These are phyloP conservation scores for Trichophyton mentagrophytes DNA, from an alignment of 2,329 filamentous ascomycete genomes.

Conservation along the genomic window DNA sequence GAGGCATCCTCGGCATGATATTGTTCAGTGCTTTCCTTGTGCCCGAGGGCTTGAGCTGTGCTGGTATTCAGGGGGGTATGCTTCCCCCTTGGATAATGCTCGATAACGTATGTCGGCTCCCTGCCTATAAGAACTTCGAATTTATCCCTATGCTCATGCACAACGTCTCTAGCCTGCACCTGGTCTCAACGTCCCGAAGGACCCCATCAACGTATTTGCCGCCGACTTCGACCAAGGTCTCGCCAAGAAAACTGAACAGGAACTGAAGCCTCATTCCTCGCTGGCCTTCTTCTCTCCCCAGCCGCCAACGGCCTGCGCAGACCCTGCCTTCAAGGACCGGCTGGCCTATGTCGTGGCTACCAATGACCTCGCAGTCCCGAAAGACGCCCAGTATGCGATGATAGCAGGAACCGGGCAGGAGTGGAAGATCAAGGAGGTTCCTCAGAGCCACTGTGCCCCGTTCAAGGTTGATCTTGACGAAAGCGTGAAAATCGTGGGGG, in stretches of 20 bases:
- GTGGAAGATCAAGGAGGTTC: neutral
- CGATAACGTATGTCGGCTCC: neutral
- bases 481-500: neutral
- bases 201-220: slow-evolving; percentile 5
- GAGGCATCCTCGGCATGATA: slow-evolving; percentile 7
- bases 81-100: slow-evolving; percentile 1
- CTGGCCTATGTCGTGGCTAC: slow-evolving; percentile 5
- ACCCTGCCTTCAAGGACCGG: slow-evolving; percentile 6
- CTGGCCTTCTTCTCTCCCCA: neutral
- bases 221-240: slow-evolving; percentile 6
- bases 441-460: neutral
- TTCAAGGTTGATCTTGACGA: neutral
- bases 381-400: slow-evolving; percentile 1
- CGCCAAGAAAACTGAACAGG: neutral
- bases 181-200: neutral
- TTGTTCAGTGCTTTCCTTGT: slow-evolving; percentile 7
- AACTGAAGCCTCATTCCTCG: neutral
- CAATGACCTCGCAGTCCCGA: slow-evolving; percentile 7
- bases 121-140: neutral
- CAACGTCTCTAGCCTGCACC: neutral
- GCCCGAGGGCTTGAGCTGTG: slow-evolving; percentile 1
- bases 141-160: neutral
- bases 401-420: slow-evolving; percentile 1
- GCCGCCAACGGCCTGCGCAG: neutral
- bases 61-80: neutral